Percentiles rank a stretch among this genome's conserved stretches.
phyloP scores from a whole-genome alignment of 768 basidiomycete species.

The Xanthoconium stramineum region DNA sequence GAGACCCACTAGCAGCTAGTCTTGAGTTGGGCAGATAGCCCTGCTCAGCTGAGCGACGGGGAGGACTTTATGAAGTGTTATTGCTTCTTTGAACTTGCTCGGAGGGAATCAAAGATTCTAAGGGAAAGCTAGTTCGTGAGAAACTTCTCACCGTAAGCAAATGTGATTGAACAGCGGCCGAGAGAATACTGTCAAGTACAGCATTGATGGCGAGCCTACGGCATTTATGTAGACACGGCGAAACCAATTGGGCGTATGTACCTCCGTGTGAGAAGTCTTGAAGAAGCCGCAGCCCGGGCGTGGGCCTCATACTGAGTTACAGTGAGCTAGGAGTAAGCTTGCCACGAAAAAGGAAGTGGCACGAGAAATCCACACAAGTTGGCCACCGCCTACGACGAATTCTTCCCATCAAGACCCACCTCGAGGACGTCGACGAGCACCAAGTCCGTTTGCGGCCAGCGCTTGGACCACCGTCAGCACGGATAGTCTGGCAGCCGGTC shows the following conservation, averaged over 20 bases:
- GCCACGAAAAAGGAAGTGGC: not conserved
- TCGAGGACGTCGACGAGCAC: not conserved
- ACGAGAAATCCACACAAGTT: not conserved
- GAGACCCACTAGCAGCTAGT: too few species aligned
- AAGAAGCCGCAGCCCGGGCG: not conserved
- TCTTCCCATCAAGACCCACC: too few species aligned
- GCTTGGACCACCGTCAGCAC: not conserved
- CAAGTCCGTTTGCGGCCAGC: not conserved
- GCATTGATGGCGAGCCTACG: not conserved
- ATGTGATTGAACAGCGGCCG: too few species aligned
- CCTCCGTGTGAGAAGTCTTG: not conserved
- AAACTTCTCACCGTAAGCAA: too few species aligned
- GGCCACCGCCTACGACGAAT: not conserved
- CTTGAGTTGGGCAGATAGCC: too few species aligned
- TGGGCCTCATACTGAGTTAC: not conserved
- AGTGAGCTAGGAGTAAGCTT: not conserved
- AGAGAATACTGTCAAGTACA: not conserved
- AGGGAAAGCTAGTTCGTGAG: too few species aligned
- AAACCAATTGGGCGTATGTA: not conserved
- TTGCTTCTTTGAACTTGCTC: too few species aligned
- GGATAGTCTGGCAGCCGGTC: constrained; percentile 11
- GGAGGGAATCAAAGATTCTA: too few species aligned
- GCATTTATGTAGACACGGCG: not conserved
- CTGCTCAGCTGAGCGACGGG: too few species aligned
- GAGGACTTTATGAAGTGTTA: too few species aligned